phyloP scores from a whole-genome alignment of 768 basidiomycete genomes.

The Cantharellus anzutake region DNA sequence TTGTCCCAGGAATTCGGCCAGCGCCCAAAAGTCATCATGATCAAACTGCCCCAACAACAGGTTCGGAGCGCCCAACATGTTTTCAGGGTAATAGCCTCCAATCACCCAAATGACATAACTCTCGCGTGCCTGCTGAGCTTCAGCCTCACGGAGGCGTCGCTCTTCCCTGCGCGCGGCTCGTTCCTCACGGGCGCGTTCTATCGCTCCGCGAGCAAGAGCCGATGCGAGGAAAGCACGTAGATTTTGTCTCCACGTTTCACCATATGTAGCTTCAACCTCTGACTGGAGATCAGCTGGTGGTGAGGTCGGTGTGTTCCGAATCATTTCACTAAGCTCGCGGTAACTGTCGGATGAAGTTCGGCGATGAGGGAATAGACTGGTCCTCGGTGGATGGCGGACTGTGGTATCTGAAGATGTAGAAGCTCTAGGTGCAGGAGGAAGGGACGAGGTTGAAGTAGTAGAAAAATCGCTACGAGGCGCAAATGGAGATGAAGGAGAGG shows the following conservation, averaged over 20 bases:
- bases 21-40: constrained; percentile 38
- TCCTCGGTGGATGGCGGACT: neutral
- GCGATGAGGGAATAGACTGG: neutral
- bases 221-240: neutral
- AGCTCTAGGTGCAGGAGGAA: neutral
- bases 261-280: neutral
- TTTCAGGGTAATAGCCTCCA: constrained; percentile 74
- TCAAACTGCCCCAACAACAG: constrained; percentile 18
- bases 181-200: neutral
- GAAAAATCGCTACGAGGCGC: neutral
- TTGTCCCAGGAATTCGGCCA: constrained; percentile 68
- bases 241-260: neutral
- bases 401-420: neutral
- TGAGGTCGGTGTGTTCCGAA: neutral
- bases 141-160: neutral
- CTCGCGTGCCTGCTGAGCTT: neutral
- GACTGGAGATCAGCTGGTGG: neutral
- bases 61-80: constrained; percentile 39
- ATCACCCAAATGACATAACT: constrained; percentile 10
- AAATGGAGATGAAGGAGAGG: neutral
- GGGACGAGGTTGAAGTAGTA: neutral
- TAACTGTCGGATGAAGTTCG: neutral
- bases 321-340: neutral
- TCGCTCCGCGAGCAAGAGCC: neutral
- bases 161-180: neutral